phyloP scores from a whole-genome alignment of 345 rosid species.

The Jatropha curcas region DNA sequence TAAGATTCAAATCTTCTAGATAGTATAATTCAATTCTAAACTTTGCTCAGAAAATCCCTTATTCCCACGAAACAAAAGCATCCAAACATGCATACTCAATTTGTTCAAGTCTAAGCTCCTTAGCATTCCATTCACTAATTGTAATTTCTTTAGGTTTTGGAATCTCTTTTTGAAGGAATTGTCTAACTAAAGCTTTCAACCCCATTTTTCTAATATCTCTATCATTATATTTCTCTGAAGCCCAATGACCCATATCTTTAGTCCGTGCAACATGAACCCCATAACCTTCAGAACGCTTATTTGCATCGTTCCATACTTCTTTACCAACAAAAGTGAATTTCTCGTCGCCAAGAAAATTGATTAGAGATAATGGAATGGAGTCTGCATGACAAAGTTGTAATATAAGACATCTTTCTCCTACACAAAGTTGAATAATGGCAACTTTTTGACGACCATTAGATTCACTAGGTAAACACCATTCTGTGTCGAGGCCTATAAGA shows the following conservation, averaged over 20 bases:
- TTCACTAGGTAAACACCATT: background rate
- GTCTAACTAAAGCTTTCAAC: background rate
- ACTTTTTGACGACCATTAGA: background rate
- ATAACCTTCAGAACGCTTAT: background rate
- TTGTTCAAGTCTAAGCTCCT: background rate
- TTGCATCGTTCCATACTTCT: background rate
- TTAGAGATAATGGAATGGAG: background rate
- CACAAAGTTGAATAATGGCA: background rate
- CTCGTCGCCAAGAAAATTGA: background rate
- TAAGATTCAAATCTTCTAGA: background rate
- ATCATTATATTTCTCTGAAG: background rate
- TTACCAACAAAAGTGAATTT: background rate
- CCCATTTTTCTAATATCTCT: background rate
- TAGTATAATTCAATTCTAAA: background rate
- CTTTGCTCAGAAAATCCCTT: background rate
- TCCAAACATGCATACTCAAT: background rate
- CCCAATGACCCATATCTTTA: background rate
- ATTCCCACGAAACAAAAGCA: background rate
- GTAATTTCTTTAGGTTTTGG: background rate
- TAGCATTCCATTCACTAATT: slow-evolving; percentile 1
- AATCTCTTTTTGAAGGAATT: background rate
- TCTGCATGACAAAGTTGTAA: background rate
- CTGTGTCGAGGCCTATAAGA: background rate
- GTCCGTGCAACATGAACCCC: background rate
- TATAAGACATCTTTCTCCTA: background rate